Conservation (phyloP, 129 eudicot genomes). For the Pseudognaphalium luteoalbum region DNA sequence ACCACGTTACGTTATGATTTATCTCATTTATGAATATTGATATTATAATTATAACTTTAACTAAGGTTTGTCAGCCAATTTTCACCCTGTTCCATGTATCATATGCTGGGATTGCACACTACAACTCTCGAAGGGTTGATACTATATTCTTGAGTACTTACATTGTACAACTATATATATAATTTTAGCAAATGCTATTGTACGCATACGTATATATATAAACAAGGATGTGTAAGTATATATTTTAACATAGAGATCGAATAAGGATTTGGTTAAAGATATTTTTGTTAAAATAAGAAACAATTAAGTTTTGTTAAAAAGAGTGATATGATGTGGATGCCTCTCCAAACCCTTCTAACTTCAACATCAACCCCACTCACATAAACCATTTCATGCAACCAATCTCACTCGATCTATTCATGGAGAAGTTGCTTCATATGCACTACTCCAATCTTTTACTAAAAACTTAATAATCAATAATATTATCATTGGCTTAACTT, state of each 20-base stretch:
- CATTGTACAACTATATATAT: no score
- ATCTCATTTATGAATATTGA: no score
- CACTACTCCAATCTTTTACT: slow-evolving; percentile 7
- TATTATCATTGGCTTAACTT: not conserved
- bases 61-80: no score
- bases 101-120: no score
- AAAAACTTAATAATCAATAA: not conserved
- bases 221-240: not conserved
- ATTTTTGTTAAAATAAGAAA: slow-evolving; percentile 27
- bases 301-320: slow-evolving; percentile 20
- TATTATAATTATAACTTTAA: no score
- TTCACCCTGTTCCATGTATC: no score
- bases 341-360: slow-evolving; percentile 22
- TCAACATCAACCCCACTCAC: slow-evolving; percentile 22
- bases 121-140: no score
- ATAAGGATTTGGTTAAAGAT: not conserved
- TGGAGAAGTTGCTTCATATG: slow-evolving; percentile 13
- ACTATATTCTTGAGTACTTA: no score
- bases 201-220: not conserved
- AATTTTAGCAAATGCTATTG: no score
- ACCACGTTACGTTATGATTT: no score
- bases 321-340: slow-evolving; percentile 31
- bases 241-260: not conserved
- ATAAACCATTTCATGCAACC: slow-evolving; percentile 30
- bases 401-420: slow-evolving; percentile 13